Percentiles rank a stretch among this genome's conserved stretches.
phyloP scores from a whole-genome alignment of 1,284 basidiomycete species.

The Tilletia indica region DNA sequence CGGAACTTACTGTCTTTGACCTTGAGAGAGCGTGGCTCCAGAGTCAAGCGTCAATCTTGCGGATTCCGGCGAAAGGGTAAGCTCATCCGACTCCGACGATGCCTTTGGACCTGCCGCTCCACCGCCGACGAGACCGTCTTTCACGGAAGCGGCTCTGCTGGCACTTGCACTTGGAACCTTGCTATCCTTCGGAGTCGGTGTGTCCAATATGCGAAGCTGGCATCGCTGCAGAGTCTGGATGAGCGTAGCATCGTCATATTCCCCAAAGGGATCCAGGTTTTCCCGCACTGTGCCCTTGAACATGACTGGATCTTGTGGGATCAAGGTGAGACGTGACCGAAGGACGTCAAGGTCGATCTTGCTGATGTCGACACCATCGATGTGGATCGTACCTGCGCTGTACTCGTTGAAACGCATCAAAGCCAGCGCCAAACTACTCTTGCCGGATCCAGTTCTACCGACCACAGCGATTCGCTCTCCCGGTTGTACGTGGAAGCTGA shows the following conservation, averaged over 20 bases:
- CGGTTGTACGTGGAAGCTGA: constrained; percentile 61
- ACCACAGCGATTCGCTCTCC: constrained; percentile 19
- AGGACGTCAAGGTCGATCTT: constrained; percentile 65
- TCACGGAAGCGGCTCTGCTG: constrained; percentile 32
- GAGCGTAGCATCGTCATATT: constrained; percentile 68
- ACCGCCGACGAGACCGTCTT: constrained; percentile 27
- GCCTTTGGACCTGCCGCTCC: not conserved
- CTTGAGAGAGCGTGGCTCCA: constrained; percentile 50
- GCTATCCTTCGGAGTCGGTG: constrained; percentile 23
- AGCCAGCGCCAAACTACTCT: constrained; percentile 22
- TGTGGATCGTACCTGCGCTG: constrained; percentile 28
- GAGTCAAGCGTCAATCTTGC: constrained; percentile 25
- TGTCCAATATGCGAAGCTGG: constrained; percentile 52
- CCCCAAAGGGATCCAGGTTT: constrained; percentile 50
- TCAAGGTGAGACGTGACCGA: constrained; percentile 67
- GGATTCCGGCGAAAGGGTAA: not conserved
- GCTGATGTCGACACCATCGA: constrained; percentile 59
- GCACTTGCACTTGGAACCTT: constrained; percentile 27
- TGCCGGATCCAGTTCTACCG: constrained; percentile 18
- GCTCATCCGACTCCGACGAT: not conserved
- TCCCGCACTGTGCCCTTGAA: constrained; percentile 56
- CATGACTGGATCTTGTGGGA: constrained; percentile 69
- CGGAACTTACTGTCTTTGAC: constrained; percentile 39
- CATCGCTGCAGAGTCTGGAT: constrained; percentile 61
- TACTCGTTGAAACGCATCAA: constrained; percentile 25